These are phyloP conservation scores for Moesziomyces globuligerus DNA, from an alignment of 1,284 basidiomycete genomes.

Conservation along the genomic window DNA sequence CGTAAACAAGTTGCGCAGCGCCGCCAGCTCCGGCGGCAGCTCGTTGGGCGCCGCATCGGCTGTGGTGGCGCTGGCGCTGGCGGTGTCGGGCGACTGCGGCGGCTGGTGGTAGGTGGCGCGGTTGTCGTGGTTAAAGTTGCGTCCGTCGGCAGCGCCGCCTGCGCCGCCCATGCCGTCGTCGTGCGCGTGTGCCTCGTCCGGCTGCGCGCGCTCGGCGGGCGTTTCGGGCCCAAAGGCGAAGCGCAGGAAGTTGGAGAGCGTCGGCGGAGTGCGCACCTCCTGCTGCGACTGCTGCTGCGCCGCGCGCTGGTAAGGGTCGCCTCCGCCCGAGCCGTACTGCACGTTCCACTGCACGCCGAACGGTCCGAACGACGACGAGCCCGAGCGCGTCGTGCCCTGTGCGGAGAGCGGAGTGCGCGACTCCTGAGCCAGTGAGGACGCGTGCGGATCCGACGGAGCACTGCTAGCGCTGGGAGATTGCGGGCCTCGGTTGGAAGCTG, in stretches of 20 bases:
- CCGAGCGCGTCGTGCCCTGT: constrained; percentile 12
- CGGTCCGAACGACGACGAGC: constrained; percentile 33
- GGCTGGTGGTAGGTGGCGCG: constrained; percentile 28
- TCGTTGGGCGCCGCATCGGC: constrained; percentile 5
- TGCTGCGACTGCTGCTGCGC: constrained; percentile 17
- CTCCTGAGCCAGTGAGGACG: not conserved
- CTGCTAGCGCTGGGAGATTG: not conserved
- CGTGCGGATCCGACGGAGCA: not conserved
- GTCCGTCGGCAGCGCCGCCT: constrained; percentile 55
- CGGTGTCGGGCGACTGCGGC: constrained; percentile 13
- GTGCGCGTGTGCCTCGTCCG: constrained; percentile 35
- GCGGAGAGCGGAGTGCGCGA: not conserved
- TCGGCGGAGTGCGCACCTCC: constrained; percentile 7
- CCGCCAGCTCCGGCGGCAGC: constrained; percentile 51
- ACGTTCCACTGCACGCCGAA: constrained; percentile 44
- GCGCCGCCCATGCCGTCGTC: constrained; percentile 64
- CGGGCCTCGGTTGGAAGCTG: not conserved
- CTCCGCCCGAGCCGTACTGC: constrained; percentile 34
- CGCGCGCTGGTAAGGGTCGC: constrained; percentile 17
- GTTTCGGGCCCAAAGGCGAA: constrained; percentile 38
- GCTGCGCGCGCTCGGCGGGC: constrained; percentile 2
- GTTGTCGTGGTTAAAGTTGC: constrained; percentile 59
- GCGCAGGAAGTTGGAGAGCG: constrained; percentile 41
- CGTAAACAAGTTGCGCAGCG: constrained; percentile 50
- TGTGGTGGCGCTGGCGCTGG: not conserved